phyloP scores from a whole-genome alignment of 805 yeast species.

The Myxozyma udenii region DNA sequence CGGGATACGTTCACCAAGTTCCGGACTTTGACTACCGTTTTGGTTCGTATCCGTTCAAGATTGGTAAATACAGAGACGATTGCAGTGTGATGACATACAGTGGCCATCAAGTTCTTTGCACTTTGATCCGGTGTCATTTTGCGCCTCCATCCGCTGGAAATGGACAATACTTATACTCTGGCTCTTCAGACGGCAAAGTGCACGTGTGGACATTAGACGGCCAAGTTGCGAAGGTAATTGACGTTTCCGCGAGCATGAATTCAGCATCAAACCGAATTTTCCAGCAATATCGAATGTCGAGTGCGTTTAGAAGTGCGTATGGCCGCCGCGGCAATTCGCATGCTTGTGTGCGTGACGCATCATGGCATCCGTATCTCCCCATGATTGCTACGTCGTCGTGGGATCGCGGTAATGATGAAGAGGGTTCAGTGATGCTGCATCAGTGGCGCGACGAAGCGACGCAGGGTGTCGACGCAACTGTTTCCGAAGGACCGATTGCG shows the following conservation, averaged over 20 bases:
- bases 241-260: constrained; percentile 3
- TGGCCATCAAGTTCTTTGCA: constrained; percentile 33
- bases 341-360: constrained; percentile 30
- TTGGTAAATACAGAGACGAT: constrained; percentile 31
- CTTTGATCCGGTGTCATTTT: constrained; percentile 35
- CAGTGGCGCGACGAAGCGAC: constrained; percentile 16
- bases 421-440: constrained; percentile 16
- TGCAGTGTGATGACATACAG: constrained; percentile 33
- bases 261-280: background rate
- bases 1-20: background rate
- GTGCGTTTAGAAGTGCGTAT: background rate
- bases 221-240: constrained; percentile 18
- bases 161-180: constrained; percentile 34
- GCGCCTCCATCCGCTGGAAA: constrained; percentile 33
- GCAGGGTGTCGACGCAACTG: background rate
- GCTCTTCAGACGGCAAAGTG: constrained; percentile 33
- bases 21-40: constrained; percentile 30
- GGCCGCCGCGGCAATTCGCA: constrained; percentile 4
- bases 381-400: constrained; percentile 22
- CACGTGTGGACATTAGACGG: constrained; percentile 35
- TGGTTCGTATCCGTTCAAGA: constrained; percentile 26
- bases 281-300: background rate
- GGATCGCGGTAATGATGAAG: constrained; percentile 14
- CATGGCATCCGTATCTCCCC: constrained; percentile 34
- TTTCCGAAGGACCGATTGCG: background rate